Conservation (phyloP, 2,329 filamentous ascomycete genomes). For the Trichophyton mentagrophytes region DNA sequence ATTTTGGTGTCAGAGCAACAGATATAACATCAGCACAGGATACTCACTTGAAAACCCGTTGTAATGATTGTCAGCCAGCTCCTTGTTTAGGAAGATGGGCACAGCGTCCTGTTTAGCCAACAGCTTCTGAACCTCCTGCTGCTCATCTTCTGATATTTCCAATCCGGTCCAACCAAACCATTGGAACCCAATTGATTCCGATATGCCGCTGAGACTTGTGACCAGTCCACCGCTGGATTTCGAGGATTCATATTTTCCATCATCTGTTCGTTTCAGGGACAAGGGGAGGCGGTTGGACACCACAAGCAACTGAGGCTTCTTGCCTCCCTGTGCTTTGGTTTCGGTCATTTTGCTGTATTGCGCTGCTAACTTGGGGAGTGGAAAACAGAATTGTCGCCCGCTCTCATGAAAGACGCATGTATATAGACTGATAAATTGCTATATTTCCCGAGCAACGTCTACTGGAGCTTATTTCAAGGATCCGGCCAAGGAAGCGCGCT, state of each 20-base stretch:
- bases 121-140: constrained; percentile 53
- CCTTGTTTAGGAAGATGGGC: constrained; percentile 76
- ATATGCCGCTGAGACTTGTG: constrained; percentile 73
- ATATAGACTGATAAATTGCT: too few relatives aligned
- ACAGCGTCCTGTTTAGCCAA: constrained; percentile 70
- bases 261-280: constrained; percentile 75
- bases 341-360: not conserved
- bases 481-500: not conserved
- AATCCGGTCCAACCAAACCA: constrained; percentile 96
- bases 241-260: constrained; percentile 70
- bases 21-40: not conserved
- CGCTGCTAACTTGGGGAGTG: too few relatives aligned
- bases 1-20: not conserved
- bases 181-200: constrained; percentile 78
- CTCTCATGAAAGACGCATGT: not conserved
- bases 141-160: constrained; percentile 68
- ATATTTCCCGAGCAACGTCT: not conserved
- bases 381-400: too few relatives aligned
- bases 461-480: not conserved
- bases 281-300: constrained; percentile 87
- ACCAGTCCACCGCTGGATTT: constrained; percentile 89
- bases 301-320: constrained; percentile 39
- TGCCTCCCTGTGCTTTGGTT: not conserved
- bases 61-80: constrained; percentile 82
- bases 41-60: constrained; percentile 83